Evolutionary conservation across 192 early-diverging fungal species (phyloP).

Genomic region (Coemansia sp.): DNA sequence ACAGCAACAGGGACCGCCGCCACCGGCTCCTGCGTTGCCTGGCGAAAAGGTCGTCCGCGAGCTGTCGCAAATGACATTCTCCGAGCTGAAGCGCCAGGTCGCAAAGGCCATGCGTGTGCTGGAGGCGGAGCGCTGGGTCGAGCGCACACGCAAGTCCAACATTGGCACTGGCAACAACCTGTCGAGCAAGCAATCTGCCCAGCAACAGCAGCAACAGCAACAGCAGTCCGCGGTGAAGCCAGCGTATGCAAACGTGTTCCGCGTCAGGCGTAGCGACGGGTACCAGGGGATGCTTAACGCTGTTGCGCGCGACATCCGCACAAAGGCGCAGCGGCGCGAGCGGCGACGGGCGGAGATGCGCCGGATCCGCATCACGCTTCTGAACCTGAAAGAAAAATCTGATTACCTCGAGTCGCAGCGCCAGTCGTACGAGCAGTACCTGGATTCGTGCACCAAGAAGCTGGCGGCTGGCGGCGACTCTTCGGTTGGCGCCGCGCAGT

Average conservation of each 20-base stretch:
- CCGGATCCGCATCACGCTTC: constrained; percentile 75
- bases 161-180: constrained; percentile 43
- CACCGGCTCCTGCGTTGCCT: constrained; percentile 44
- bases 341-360: constrained; percentile 72
- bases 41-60: constrained; percentile 57
- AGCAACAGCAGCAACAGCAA: constrained; percentile 3
- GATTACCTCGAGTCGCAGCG: constrained; percentile 84
- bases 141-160: constrained; percentile 56
- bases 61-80: constrained; percentile 66
- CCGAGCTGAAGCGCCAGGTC: constrained; percentile 76
- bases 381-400: constrained; percentile 81
- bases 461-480: constrained; percentile 62
- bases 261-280: constrained; percentile 62
- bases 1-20: constrained; percentile 14
- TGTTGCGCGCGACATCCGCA: constrained; percentile 91
- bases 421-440: constrained; percentile 87
- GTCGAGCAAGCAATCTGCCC: neutral
- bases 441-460: constrained; percentile 85
- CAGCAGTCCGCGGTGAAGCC: constrained; percentile 27
- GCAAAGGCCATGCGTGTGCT: constrained; percentile 79
- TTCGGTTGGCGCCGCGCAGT: constrained; percentile 55
- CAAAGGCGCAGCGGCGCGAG: constrained; percentile 81
- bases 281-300: constrained; percentile 94
- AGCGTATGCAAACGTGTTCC: constrained; percentile 51
- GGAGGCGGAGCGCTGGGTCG: constrained; percentile 71